These are phyloP conservation scores for Erythrophleum ivorense DNA, from an alignment of 331 rosid genomes.

Conservation along the genomic window DNA sequence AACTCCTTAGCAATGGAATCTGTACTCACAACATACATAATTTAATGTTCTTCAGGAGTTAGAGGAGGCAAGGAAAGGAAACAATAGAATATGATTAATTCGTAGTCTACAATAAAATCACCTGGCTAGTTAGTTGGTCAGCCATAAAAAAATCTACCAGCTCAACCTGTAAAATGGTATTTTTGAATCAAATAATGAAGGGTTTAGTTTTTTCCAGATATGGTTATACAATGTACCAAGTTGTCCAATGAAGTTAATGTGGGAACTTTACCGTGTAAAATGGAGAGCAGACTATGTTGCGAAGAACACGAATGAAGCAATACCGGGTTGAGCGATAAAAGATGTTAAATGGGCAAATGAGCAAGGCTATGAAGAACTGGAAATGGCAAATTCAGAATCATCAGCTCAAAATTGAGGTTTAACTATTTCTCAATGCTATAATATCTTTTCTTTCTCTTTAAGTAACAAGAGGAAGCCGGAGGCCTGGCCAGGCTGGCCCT, in stretches of 20 bases:
- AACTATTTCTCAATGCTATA: background rate
- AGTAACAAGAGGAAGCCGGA: background rate
- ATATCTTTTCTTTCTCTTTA: background rate
- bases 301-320: conserved; percentile 75
- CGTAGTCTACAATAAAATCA: conserved; percentile 34
- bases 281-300: conserved; percentile 84
- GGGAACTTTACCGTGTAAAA: conserved; percentile 66
- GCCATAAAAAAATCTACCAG: conserved; percentile 94
- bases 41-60: conserved; percentile 16
- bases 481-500: background rate
- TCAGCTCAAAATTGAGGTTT: conserved; percentile 1
- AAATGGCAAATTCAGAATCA: conserved; percentile 36
- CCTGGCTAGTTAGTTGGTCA: conserved; percentile 99
- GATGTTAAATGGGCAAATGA: conserved; percentile 82
- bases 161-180: conserved; percentile 57
- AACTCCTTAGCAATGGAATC: conserved; percentile 85
- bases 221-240: conserved; percentile 2
- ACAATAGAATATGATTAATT: background rate
- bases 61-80: background rate
- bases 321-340: conserved; percentile 88
- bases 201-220: conserved; percentile 1
- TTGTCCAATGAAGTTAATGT: conserved; percentile 13
- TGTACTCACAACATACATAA: conserved; percentile 34
- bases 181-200: conserved; percentile 16
- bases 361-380: conserved; percentile 61